Conservation (phyloP, 768 basidiomycete genomes). For the Mycena capillaripes region DNA sequence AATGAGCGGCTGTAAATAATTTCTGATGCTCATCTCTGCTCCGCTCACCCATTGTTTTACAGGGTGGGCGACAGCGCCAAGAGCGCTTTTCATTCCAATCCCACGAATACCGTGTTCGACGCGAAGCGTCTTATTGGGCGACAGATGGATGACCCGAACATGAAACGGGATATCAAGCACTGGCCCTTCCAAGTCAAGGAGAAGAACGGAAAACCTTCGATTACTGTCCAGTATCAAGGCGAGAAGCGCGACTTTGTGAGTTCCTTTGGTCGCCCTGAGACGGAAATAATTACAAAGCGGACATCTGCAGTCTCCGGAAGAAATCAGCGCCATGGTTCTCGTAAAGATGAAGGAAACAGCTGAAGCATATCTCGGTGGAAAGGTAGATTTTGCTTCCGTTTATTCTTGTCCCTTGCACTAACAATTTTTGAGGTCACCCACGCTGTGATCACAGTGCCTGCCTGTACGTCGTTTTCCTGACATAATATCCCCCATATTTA, state of each 20-base stretch:
- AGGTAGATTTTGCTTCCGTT: slow-evolving; percentile 45
- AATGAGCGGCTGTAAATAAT: slow-evolving; percentile 64
- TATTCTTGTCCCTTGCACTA: background rate
- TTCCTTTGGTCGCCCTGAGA: slow-evolving; percentile 17
- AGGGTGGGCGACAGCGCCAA: slow-evolving; percentile 61
- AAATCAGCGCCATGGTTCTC: slow-evolving; percentile 77
- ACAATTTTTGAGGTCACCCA: slow-evolving; percentile 51
- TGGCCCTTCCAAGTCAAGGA: slow-evolving; percentile 50
- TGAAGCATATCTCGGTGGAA: slow-evolving; percentile 75
- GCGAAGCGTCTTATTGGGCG: slow-evolving; percentile 67
- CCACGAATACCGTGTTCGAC: slow-evolving; percentile 68
- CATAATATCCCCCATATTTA: slow-evolving; percentile 39
- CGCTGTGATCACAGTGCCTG: slow-evolving; percentile 72
- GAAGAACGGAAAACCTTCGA: slow-evolving; percentile 61
- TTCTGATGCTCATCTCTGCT: background rate
- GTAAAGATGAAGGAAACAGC: slow-evolving; percentile 81
- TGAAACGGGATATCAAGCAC: slow-evolving; percentile 63
- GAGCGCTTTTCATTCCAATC: slow-evolving; percentile 58
- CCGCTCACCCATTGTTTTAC: background rate
- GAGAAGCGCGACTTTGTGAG: slow-evolving; percentile 62
- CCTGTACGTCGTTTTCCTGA: slow-evolving; percentile 54
- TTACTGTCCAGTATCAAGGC: slow-evolving; percentile 62
- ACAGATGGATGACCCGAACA: slow-evolving; percentile 57
- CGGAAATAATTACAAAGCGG: background rate
- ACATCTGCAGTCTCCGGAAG: slow-evolving; percentile 66